Evolutionary conservation across 208 protist genomes (phyloP), one percentile per base, ranked within the genome.

Genomic region (Trypanosoma mega): DNA sequence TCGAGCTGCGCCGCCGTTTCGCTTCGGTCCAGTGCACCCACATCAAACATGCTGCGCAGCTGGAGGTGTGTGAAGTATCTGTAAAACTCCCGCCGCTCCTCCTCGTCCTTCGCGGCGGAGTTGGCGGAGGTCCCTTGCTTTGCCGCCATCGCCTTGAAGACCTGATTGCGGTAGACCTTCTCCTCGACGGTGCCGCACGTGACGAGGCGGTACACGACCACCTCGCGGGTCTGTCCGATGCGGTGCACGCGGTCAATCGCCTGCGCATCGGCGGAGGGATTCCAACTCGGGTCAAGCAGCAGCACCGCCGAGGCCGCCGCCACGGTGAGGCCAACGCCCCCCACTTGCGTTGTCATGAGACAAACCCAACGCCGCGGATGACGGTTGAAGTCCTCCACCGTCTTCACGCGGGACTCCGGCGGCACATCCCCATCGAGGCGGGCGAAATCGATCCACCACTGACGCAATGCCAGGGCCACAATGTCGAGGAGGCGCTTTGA

Each of bases 81-180:
- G 52, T 80, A 69, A 21, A 88, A 68, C 41, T 83, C 63, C 6
- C 8, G 21, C 6, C 18, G 31, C 34, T 56, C 20, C 2, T 36
- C 23, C 1, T 0, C 39, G 18, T 34, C 16, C 4, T 50, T 37
- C 26, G 16, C 31, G 33, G 47, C 1, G 3, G 34, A 23, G 1
- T 29, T 39, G 2, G 33, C 30, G 16, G 36, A 21, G 39, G 68
- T 78, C 3, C 72, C 68, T 64, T 94, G 84, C 60, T 72, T 69
- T 6, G 87, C 81, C 7, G 87, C 84, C 71, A 87, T 92, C 33
- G 86, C 79, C 64, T 99, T 99, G 72, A 97, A 98, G 0, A 99
- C 84, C 73, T 99, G 97, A 55, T 98, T 94, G 50, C 98, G 92
- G 72, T 99, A 99, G 16, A 99, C 89, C 66, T 98, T 98, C 73